These are phyloP conservation scores for Tolypocladium sp. DNA, from an alignment of 2,329 filamentous ascomycete species.

Conservation along the genomic window DNA sequence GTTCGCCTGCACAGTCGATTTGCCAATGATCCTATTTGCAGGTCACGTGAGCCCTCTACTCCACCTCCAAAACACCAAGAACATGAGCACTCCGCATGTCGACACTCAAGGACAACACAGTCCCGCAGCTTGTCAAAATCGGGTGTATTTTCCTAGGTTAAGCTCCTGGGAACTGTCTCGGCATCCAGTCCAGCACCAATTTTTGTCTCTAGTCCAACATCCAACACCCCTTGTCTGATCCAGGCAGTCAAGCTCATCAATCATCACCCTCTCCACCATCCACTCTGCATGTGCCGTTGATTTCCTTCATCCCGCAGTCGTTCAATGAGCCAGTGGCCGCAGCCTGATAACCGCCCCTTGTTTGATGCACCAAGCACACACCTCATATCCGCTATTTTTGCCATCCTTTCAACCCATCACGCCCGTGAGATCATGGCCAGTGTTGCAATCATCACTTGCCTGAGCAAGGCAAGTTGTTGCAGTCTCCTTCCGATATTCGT, in stretches of 20 bases:
- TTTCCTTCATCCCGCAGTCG: not conserved
- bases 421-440: not conserved
- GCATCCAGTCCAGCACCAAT: not conserved
- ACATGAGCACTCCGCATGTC: not conserved
- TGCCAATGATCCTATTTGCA: not conserved
- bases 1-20: not conserved
- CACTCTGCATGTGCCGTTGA: not conserved
- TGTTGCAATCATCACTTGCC: not conserved
- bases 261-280: not conserved
- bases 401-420: not conserved
- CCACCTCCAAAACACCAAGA: not conserved
- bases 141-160: not conserved
- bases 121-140: not conserved
- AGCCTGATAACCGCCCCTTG: not conserved
- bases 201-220: not conserved
- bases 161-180: not conserved
- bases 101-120: not conserved
- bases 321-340: not conserved
- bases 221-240: not conserved
- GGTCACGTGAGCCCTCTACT: not conserved
- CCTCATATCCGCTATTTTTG: not conserved
- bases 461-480: not conserved
- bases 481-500: not conserved
- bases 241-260: not conserved
- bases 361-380: not conserved